Conservation (phyloP, 2,329 filamentous ascomycete genomes). For the Neophaeococcomyces mojaviensis region DNA sequence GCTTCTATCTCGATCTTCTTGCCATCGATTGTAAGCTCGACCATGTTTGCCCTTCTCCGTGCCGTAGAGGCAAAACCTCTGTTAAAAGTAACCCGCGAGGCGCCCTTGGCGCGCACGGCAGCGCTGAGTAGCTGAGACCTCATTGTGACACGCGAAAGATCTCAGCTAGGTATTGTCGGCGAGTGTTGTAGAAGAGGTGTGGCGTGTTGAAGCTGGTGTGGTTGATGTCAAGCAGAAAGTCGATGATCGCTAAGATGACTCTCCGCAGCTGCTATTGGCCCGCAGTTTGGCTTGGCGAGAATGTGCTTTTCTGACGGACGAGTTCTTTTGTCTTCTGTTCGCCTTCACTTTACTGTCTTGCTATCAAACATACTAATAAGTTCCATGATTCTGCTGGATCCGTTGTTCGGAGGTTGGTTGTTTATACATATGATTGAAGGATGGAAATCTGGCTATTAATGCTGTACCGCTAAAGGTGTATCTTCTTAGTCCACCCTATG, state of each 20-base stretch:
- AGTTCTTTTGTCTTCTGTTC: too few species aligned
- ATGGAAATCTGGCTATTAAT: constrained; percentile 27
- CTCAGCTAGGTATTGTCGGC: constrained; percentile 18
- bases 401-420: too few species aligned
- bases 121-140: constrained; percentile 58
- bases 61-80: constrained; percentile 76
- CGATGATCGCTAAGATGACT: constrained; percentile 18
- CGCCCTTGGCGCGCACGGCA: constrained; percentile 47
- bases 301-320: too few species aligned
- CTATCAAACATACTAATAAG: too few species aligned
- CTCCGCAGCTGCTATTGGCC: constrained; percentile 39
- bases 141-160: constrained; percentile 41
- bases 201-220: not conserved
- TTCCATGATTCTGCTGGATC: too few species aligned
- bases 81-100: constrained; percentile 50
- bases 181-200: not conserved
- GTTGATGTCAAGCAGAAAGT: not conserved
- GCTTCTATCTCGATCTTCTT: constrained; percentile 98
- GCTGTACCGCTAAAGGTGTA: too few species aligned
- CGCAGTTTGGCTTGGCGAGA: constrained; percentile 36
- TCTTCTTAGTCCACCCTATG: too few species aligned
- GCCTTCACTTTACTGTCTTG: too few species aligned
- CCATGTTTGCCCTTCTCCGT: constrained; percentile 69
- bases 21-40: constrained; percentile 96
- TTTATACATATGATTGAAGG: too few species aligned